phyloP scores from a whole-genome alignment of 768 basidiomycete species.

The Nevesoporus exiguus region DNA sequence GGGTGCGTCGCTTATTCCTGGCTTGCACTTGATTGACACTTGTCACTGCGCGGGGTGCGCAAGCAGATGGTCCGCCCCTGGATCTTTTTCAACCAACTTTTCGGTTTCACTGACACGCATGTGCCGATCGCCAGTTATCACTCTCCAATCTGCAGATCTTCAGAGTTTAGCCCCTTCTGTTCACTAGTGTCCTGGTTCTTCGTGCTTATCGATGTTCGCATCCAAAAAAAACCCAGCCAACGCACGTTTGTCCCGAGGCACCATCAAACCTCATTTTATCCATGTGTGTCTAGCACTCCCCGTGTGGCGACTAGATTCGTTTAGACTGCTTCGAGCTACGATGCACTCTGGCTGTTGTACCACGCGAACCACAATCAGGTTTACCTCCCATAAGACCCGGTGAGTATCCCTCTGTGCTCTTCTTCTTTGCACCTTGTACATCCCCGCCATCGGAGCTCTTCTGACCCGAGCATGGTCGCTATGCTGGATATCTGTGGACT shows the following conservation, averaged over 20 bases:
- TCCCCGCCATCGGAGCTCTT: not conserved
- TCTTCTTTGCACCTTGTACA: not conserved
- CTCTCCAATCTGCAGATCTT: not conserved
- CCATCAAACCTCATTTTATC: not conserved
- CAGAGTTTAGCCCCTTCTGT: not conserved
- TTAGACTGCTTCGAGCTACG: not conserved
- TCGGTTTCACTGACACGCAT: not conserved
- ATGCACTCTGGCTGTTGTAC: not conserved
- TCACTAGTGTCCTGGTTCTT: not conserved
- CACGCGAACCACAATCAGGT: not conserved
- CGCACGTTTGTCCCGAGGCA: constrained; percentile 4
- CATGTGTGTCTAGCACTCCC: not conserved
- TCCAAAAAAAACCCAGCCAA: not conserved
- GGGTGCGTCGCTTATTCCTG: no score
- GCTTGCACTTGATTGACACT: no score
- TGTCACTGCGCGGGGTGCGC: not conserved
- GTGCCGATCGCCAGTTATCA: no score
- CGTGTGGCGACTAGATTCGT: not conserved
- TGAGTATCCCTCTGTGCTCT: not conserved
- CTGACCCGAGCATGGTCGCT: constrained; percentile 9
- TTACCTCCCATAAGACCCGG: not conserved
- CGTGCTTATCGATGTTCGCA: not conserved
- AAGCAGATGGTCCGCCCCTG: not conserved
- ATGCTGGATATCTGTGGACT: constrained; percentile 18
- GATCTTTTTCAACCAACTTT: not conserved